Base-by-base conservation (phyloP, 225 moss, liverwort and hornwort species). In the Polytrichum commune region DNA sequence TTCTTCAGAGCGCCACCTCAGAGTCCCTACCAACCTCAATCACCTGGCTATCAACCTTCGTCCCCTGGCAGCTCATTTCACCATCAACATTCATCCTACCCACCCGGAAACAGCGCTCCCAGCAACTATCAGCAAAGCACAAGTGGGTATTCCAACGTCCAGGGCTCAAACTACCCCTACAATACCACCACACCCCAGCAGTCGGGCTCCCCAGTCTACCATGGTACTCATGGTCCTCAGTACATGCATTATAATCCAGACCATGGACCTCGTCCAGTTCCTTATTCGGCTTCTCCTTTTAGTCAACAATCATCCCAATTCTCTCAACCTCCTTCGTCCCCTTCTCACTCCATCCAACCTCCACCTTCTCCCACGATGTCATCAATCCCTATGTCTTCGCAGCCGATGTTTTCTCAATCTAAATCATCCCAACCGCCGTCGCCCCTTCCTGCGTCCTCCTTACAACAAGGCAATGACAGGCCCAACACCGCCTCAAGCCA, bases 241-340 rank as follows among this genome's bases (percentile, higher is more conserved):
- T 93, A 87, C 72, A 90, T 91, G 75, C 91, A 85, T 70, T 93
- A 89, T 55, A 81, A 77, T 71, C 85, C 86, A 77, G 96, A 96
- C 67, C 93, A 87, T 54, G 87, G 90, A 55, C 85, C 89, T 65
- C 90, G 93, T 55, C 96, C 90, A 53, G 91, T 88, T 67, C 91
- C 88, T 30, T 89, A 91, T 73, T 79, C 90, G 18, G 64, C 82
- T 76, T 73, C 86, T 74, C 85, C 93, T 53, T 96, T 85, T 35
- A 85, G 70, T 80, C 88, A 80, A 75, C 86, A 86, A 62, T 27
- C 60, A 16, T 69, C 84, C 10, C 73, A 76, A 68, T 78, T 76
- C 60, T 65, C 86, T 66, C 89, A 89, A 35, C 80, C 79, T 57
- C 74, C 88, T 54, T 82, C 90, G 54, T 87, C 89, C 38, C 90